Percentiles rank a stretch among this genome's conserved stretches.
Evolutionary conservation across 2,329 filamentous ascomycete species (phyloP).

Genomic region (Beauveria sp.): DNA sequence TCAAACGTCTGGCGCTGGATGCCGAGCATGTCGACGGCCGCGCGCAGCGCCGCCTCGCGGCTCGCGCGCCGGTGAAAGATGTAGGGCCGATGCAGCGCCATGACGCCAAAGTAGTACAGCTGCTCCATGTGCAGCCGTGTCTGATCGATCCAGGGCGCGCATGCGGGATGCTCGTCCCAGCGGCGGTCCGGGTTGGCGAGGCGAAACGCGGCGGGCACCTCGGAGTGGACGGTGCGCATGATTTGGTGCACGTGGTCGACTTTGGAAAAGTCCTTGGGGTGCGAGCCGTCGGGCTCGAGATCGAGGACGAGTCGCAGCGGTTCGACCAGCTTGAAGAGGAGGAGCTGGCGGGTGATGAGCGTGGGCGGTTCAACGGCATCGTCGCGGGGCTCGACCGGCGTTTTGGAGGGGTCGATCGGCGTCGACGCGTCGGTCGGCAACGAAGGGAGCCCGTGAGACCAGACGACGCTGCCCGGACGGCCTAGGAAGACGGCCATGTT

Average conservation of each 20-base stretch:
- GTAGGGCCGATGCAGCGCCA: slow-evolving; percentile 55
- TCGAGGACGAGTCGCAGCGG: slow-evolving; percentile 46
- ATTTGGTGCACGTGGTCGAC: slow-evolving; percentile 47
- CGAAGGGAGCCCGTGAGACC: slow-evolving; percentile 36
- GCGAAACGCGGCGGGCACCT: slow-evolving; percentile 46
- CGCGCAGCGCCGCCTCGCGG: slow-evolving; percentile 47
- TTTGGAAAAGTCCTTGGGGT: slow-evolving; percentile 44
- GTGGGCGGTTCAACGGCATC: slow-evolving; percentile 46
- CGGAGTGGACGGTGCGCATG: slow-evolving; percentile 39
- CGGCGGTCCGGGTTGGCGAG: slow-evolving; percentile 48
- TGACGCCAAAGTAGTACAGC: slow-evolving; percentile 43
- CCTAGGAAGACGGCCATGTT: slow-evolving; percentile 47
- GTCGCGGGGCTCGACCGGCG: slow-evolving; percentile 39
- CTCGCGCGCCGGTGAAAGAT: slow-evolving; percentile 49
- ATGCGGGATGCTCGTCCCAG: slow-evolving; percentile 45
- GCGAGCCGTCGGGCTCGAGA: slow-evolving; percentile 48
- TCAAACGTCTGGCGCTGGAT: slow-evolving; percentile 45
- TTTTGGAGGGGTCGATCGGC: slow-evolving; percentile 39
- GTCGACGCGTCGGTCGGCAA: slow-evolving; percentile 46
- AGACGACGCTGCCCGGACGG: slow-evolving; percentile 48
- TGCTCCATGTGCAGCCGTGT: slow-evolving; percentile 41
- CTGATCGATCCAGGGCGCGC: slow-evolving; percentile 41
- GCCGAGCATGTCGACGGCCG: slow-evolving; percentile 47
- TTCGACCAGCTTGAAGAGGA: slow-evolving; percentile 39
- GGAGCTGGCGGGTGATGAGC: slow-evolving; percentile 45